Base-by-base conservation (phyloP, 192 early-diverging fungal species). In the Funneliformis geosporum region DNA sequence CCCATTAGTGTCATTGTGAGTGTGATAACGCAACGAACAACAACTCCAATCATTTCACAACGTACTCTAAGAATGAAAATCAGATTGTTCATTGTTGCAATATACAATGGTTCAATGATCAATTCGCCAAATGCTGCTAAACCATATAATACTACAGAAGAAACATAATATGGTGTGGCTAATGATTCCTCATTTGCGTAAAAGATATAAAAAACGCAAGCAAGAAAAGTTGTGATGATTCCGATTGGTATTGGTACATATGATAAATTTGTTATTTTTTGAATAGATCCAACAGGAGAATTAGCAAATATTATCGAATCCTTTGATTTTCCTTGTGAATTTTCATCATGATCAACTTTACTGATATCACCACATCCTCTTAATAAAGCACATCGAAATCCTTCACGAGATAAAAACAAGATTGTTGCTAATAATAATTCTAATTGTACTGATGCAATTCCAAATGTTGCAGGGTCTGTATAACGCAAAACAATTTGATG, bases 351-450 rank as follows among this genome's bases (percentile, higher is more conserved):
- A 39, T 44, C 11, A 40, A 33, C 38, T 25, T 66, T 21, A 25
- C 16, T 14, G 4, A 59, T 55, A 27, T 75, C 75, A 65, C 82
- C 80, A 43, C 86, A 73, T 28, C 88, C 83, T 16, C 94, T 89
- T 67, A 96, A 80, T 9, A 95, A 83, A 0, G 92, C 94, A 81
- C 86, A 91, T 42, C 94, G 87, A 61, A 94, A 90, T 42, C 91
- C 92, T 76, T 95, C 94, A 38, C 98, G 85, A 1, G 96, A 96
- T 14, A 99, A 85, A 86, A 99, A 98, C 47, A 98, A 83, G 27
- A 98, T 92, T 0, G 96, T 96, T n/a, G 94, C 91, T 10, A 94
- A 87, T 18, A 97, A 81, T 16, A 99, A 88, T 84, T 99, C 96
- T 39, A 98, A 84, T 47, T 93, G 86, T 12, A 95, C 92, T 2